Percentiles rank a stretch among this genome's conserved stretches.
Conservation (phyloP, 2,329 filamentous ascomycete genomes). For the Alternaria infectoria region DNA sequence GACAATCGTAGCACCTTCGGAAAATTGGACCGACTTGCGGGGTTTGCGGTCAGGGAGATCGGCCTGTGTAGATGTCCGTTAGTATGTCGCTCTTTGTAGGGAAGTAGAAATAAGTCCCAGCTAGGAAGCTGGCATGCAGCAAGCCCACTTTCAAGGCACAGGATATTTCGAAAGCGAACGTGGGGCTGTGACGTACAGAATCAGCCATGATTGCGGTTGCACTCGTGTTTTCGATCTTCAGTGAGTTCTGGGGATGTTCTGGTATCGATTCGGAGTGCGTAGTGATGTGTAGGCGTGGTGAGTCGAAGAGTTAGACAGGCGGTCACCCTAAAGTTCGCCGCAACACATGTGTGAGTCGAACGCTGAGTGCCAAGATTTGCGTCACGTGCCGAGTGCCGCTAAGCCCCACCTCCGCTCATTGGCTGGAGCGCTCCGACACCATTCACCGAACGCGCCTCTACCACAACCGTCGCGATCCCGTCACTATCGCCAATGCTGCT, state of each 20-base stretch:
- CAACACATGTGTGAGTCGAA: constrained; percentile 27
- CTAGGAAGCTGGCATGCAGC: background rate
- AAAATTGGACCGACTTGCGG: constrained; percentile 94
- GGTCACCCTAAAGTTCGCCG: constrained; percentile 12
- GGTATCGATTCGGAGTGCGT: background rate
- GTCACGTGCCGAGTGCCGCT: constrained; percentile 20
- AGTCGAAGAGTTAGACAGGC: background rate
- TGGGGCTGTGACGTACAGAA: constrained; percentile 45
- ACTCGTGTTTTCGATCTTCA: constrained; percentile 10
- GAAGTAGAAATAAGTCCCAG: background rate
- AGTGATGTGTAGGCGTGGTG: constrained; percentile 1
- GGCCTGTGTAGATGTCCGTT: constrained; percentile 48
- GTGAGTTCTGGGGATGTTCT: background rate
- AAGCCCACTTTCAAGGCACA: background rate
- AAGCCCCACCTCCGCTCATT: constrained; percentile 37
- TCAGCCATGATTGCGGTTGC: constrained; percentile 61
- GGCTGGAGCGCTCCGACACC: constrained; percentile 26
- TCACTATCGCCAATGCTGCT: constrained; percentile 22
- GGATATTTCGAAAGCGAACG: constrained; percentile 28
- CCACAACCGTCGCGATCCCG: constrained; percentile 3
- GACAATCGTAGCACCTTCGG: constrained; percentile 84
- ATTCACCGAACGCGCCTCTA: constrained; percentile 21
- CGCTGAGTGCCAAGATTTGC: constrained; percentile 22
- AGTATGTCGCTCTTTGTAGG: constrained; percentile 5
- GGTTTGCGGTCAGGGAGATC: constrained; percentile 67